Evolutionary conservation across 495 filamentous ascomycete genomes (phyloP).

Genomic region (Cudoniella acicularis): DNA sequence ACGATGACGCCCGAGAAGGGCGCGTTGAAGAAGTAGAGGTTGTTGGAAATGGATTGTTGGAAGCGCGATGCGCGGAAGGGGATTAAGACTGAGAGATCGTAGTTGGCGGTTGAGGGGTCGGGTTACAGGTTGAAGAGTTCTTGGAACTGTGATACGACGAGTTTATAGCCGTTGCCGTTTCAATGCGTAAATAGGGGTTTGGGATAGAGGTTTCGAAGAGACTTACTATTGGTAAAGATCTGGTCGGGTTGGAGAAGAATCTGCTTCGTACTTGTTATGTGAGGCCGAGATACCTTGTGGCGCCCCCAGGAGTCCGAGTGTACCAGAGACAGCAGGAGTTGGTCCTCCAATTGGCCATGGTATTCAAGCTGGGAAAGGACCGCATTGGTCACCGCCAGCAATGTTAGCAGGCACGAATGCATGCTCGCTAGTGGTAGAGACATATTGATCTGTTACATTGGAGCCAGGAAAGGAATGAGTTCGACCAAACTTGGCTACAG

Average conservation of each 20-base stretch:
- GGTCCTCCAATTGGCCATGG: constrained; percentile 13
- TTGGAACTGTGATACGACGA: constrained; percentile 43
- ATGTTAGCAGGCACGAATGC: constrained; percentile 37
- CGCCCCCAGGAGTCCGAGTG: constrained; percentile 4
- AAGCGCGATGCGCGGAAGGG: constrained; percentile 36
- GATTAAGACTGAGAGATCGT: constrained; percentile 27
- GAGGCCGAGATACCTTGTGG: constrained; percentile 20
- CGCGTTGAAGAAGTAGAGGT: constrained; percentile 51
- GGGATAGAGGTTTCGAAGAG: background rate
- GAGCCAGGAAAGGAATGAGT: background rate
- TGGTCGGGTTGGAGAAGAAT: constrained; percentile 50
- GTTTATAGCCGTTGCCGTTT: constrained; percentile 34
- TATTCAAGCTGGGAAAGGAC: background rate
- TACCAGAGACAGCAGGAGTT: background rate
- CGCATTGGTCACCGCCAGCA: background rate
- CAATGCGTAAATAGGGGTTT: background rate
- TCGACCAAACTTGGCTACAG: background rate
- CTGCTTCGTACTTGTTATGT: constrained; percentile 23
- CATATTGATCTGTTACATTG: constrained; percentile 21
- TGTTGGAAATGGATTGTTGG: constrained; percentile 44
- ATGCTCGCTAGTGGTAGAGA: constrained; percentile 33
- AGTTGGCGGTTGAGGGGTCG: constrained; percentile 31
- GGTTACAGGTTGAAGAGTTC: constrained; percentile 29
- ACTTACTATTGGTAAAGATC: constrained; percentile 42
- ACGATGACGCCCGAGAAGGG: constrained; percentile 45